Evolutionary conservation across 2,329 filamentous ascomycete species (phyloP).

Genomic region (Exophiala xenobiotica): DNA sequence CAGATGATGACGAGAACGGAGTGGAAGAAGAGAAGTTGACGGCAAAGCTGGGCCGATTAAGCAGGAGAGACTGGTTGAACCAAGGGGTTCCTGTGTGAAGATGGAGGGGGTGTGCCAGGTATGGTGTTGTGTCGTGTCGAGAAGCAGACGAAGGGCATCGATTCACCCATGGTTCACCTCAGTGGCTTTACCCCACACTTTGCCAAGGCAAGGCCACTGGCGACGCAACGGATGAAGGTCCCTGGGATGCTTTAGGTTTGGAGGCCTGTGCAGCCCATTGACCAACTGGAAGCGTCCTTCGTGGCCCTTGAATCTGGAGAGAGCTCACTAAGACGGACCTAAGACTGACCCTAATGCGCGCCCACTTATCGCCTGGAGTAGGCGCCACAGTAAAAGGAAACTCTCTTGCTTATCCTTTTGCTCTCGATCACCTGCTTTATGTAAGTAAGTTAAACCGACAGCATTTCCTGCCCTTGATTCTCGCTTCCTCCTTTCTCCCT

Average conservation of each 20-base stretch:
- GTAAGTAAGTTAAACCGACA: neutral
- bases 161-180: too few relatives aligned
- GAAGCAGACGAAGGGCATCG: too few relatives aligned
- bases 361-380: neutral
- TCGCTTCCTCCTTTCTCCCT: neutral
- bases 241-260: neutral
- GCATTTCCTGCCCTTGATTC: neutral
- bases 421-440: neutral
- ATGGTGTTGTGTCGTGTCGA: too few relatives aligned
- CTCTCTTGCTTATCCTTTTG: neutral
- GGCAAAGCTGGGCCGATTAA: too few relatives aligned
- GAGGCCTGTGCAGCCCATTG: neutral
- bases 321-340: neutral
- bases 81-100: too few relatives aligned
- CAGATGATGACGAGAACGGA: too few relatives aligned
- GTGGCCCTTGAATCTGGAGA: neutral
- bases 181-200: constrained; percentile 1
- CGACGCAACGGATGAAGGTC: neutral
- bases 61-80: too few relatives aligned
- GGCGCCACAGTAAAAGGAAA: neutral
- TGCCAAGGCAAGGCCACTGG: neutral
- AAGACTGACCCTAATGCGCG: neutral
- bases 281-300: neutral
- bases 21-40: too few relatives aligned
- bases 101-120: too few relatives aligned